Evolutionary conservation across 2,329 filamentous ascomycete species (phyloP), one percentile per base, ranked within the genome.

Genomic region (Leptographium wingfieldii): DNA sequence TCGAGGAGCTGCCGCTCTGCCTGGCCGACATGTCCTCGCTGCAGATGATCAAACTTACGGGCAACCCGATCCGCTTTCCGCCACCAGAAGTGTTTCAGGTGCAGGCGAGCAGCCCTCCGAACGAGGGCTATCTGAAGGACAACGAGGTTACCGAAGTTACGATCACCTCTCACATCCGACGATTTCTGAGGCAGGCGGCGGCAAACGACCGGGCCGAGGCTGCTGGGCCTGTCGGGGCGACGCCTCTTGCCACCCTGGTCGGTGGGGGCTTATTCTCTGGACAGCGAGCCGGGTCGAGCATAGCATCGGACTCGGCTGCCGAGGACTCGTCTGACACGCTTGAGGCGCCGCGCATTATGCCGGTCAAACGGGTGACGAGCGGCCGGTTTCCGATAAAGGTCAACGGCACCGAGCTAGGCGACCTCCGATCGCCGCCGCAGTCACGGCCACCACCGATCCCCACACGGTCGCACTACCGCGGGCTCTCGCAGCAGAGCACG

Each of bases 11-110:
- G 22, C 92, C 92, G 1, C 75, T 88, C 7, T 92, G 89, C 65
- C 75, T 97, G 27, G 90, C 89, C 59, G 91, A 96, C 64, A 95
- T 96, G 88, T 85, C 81, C 60, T 94, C 90, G 59, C 75, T 97
- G 61, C 89, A 92, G 69, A 88, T 95, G 65, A 78, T 97, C 60
- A 96, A 95, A 71, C 83, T 96, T 43, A 88, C 92, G 61, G 90
- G 90, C 54, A 96, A 96, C 66, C 89, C 89, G 10, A 81, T 96
- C 61, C 82, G 80, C 61, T 92, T 92, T 66, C 91, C 91, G 3
- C 86, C 89, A 19, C 83, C 80, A 66, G 84, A 87, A 65, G 78
- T 87, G 16, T 71, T 90, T 31, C 83, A 86, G 65, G 74, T 82
- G 12, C 79, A 80, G 66, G 76, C 78, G 22, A 73, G 73, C 49